Conservation (phyloP, 345 rosid genomes). For the Pugionium dolabratum region DNA sequence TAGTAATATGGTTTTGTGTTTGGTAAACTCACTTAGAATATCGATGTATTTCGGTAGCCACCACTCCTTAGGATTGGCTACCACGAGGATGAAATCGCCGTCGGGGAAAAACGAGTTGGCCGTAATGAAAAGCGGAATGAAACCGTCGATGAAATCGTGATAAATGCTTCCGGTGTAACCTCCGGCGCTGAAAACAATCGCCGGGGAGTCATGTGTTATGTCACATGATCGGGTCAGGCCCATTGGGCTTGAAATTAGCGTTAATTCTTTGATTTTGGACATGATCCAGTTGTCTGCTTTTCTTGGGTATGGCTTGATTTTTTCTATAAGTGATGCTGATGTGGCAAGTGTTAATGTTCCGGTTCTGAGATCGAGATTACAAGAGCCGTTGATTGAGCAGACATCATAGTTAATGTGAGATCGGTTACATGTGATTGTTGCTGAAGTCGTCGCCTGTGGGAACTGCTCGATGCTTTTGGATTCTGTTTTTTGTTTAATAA, state of each 20-base stretch:
- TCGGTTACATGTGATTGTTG: constrained; percentile 51
- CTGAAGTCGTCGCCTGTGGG: constrained; percentile 22
- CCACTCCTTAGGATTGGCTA: constrained; percentile 49
- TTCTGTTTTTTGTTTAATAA: constrained; percentile 1
- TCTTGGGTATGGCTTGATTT: constrained; percentile 60
- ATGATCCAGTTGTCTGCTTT: constrained; percentile 48
- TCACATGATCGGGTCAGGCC: constrained; percentile 38
- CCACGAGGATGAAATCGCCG: constrained; percentile 53
- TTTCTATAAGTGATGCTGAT: constrained; percentile 22
- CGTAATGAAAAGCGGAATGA: constrained; percentile 70
- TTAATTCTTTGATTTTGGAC: constrained; percentile 47
- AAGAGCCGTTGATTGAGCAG: constrained; percentile 54
- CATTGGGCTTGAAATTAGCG: constrained; percentile 39
- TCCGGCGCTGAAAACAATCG: constrained; percentile 56
- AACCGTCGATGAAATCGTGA: constrained; percentile 66
- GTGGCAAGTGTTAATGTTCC: constrained; percentile 40
- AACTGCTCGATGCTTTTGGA: not conserved
- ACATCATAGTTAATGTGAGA: constrained; percentile 50
- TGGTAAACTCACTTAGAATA: constrained; percentile 45
- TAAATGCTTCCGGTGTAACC: constrained; percentile 71
- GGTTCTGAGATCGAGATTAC: constrained; percentile 39
- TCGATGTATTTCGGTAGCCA: constrained; percentile 58
- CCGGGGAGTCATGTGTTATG: constrained; percentile 48
- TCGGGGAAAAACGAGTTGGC: constrained; percentile 38
- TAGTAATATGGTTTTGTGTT: constrained; percentile 47